These are phyloP conservation scores for Fusarium verrucosum DNA, from an alignment of 2,329 filamentous ascomycete species.

Conservation along the genomic window DNA sequence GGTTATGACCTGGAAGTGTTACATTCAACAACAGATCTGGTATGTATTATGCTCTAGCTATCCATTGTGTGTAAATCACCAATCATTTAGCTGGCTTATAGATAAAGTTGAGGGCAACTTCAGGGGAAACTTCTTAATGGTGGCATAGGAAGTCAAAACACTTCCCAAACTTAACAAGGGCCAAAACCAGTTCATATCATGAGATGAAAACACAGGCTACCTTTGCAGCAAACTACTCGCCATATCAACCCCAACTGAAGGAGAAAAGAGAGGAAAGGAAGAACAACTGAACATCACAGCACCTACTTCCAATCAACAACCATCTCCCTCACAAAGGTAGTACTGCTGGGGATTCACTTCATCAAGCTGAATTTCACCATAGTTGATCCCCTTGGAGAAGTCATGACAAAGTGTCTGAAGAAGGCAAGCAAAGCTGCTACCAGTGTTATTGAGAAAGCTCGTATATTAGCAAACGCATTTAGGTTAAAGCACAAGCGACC, in stretches of 20 bases:
- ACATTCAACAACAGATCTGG: not conserved
- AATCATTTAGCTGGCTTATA: not conserved
- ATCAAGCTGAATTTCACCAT: not conserved
- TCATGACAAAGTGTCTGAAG: not conserved
- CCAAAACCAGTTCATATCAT: not conserved
- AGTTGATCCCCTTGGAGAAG: not conserved
- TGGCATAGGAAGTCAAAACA: not conserved
- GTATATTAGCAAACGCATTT: not conserved
- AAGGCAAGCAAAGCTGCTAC: not conserved
- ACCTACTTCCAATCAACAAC: no score
- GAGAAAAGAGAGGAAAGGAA: not conserved
- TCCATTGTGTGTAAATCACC: not conserved
- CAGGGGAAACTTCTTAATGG: not conserved
- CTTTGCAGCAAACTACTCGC: not conserved
- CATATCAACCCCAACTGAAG: not conserved
- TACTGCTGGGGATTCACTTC: not conserved
- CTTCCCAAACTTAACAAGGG: not conserved
- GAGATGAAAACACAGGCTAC: not conserved
- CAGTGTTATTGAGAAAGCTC: not conserved
- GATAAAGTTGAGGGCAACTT: not conserved
- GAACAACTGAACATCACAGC: not conserved
- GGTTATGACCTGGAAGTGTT: not conserved
- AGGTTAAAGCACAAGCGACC: not conserved
- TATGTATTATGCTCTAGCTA: not conserved
- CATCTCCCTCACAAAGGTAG: not conserved